These are phyloP conservation scores for Thelonectria rubi DNA, from an alignment of 2,329 filamentous ascomycete genomes.

Conservation along the genomic window DNA sequence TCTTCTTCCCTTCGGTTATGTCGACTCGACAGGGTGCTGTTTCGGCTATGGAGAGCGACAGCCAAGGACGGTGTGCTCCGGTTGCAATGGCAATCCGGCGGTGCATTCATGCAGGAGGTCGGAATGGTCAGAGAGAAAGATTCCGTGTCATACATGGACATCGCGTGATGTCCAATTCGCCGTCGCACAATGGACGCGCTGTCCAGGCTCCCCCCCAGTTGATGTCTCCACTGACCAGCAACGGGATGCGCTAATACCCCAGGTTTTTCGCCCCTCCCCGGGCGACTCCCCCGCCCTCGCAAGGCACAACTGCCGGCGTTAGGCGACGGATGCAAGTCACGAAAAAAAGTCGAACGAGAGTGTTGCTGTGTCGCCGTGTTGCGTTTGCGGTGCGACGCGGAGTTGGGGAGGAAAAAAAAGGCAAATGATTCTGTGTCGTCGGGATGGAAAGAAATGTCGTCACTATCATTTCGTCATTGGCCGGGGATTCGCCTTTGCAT, in stretches of 20 bases:
- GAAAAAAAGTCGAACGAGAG: constrained; percentile 6
- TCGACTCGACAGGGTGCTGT: neutral
- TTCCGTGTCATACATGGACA: constrained; percentile 7
- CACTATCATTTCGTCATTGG: too few species aligned
- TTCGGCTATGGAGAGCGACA: constrained; percentile 13
- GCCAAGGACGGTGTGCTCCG: neutral
- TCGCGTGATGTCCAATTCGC: constrained; percentile 17
- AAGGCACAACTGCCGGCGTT: constrained; percentile 34
- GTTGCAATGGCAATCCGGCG: constrained; percentile 4
- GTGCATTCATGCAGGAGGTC: constrained; percentile 22
- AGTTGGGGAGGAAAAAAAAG: neutral
- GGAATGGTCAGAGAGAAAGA: constrained; percentile 12
- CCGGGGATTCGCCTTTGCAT: neutral
- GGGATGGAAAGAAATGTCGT: neutral
- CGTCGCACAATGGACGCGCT: constrained; percentile 13
- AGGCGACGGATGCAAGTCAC: constrained; percentile 20
- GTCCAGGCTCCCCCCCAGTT: neutral
- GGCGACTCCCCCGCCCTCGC: constrained; percentile 14
- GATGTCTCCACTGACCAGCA: constrained; percentile 36
- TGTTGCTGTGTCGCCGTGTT: constrained; percentile 3
- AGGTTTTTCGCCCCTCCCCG: constrained; percentile 40
- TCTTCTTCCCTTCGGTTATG: neutral
- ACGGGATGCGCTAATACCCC: constrained; percentile 39
- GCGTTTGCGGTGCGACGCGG: neutral
- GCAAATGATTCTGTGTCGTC: too few species aligned